Conservation (phyloP, 2,329 filamentous ascomycete species). For the Diaporthe amygdali region DNA sequence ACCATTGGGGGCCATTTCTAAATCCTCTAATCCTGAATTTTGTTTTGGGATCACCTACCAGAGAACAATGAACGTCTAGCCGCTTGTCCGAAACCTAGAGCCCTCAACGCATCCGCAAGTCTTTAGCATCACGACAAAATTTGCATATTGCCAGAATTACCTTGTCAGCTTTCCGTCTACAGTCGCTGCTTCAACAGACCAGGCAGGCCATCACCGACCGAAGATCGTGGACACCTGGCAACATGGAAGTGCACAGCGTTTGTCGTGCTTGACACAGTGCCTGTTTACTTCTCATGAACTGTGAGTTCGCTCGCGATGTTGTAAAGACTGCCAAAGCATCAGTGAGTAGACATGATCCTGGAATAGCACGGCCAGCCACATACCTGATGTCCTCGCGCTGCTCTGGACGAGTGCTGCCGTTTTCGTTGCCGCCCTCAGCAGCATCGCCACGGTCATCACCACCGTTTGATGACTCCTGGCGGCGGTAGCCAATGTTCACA, state of each 20-base stretch:
- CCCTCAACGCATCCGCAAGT: neutral
- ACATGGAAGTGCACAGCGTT: neutral
- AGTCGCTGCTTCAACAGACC: neutral
- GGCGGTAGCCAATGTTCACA: constrained; percentile 31
- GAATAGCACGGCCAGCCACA: constrained; percentile 13
- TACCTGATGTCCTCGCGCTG: constrained; percentile 32
- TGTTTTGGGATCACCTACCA: neutral
- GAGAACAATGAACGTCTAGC: neutral
- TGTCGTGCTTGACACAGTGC: neutral
- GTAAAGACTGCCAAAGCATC: constrained; percentile 26
- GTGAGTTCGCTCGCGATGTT: constrained; percentile 27
- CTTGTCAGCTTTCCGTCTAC: neutral
- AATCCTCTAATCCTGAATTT: constrained; percentile 5
- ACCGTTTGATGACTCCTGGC: too few species aligned
- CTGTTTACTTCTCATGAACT: neutral
- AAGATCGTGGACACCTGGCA: neutral
- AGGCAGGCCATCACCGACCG: neutral
- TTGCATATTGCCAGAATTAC: neutral
- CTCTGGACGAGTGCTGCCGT: neutral
- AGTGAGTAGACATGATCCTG: neutral
- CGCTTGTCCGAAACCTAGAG: neutral
- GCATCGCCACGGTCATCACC: constrained; percentile 51
- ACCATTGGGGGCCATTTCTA: neutral
- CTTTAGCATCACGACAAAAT: neutral
- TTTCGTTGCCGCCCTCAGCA: neutral